phyloP scores from a whole-genome alignment of 1,139 yeast genomes.

The Geotrichum reessii region DNA sequence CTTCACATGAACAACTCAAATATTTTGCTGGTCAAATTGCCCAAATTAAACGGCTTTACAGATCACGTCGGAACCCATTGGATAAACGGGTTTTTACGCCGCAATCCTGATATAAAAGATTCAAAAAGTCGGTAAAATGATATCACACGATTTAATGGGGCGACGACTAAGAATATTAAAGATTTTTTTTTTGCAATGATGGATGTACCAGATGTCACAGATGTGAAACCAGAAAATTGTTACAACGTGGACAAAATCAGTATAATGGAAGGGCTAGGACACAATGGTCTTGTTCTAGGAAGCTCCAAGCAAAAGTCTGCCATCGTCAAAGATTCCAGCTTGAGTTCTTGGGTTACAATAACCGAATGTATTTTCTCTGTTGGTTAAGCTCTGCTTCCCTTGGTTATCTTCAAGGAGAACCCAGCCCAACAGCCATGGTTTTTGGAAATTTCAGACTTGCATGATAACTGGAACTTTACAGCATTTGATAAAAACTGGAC shows the following conservation, averaged over 20 bases:
- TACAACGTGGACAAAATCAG: neutral
- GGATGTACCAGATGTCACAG: neutral
- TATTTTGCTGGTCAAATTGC: too few relatives aligned
- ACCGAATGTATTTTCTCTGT: neutral
- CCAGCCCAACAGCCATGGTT: neutral
- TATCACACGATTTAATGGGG: neutral
- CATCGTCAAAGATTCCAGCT: neutral
- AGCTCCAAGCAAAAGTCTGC: neutral
- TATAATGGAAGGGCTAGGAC: neutral
- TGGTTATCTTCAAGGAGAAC: neutral
- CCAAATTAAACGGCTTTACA: too few relatives aligned
- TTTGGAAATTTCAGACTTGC: neutral
- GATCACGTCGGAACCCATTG: too few relatives aligned
- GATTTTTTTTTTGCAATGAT: neutral
- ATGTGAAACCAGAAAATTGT: neutral
- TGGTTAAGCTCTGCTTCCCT: neutral
- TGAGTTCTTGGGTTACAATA: neutral
- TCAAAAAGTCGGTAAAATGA: too few relatives aligned
- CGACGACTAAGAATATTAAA: constrained; percentile 1
- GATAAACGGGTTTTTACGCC: too few relatives aligned
- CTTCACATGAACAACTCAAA: too few relatives aligned
- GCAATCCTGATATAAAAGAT: too few relatives aligned
- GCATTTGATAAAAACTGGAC: neutral
- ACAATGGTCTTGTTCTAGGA: neutral
- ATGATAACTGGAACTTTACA: neutral